Evolutionary conservation across 148 eudicot species (phyloP), one percentile per base, ranked within the genome.

Genomic region (Beta vulgaris): DNA sequence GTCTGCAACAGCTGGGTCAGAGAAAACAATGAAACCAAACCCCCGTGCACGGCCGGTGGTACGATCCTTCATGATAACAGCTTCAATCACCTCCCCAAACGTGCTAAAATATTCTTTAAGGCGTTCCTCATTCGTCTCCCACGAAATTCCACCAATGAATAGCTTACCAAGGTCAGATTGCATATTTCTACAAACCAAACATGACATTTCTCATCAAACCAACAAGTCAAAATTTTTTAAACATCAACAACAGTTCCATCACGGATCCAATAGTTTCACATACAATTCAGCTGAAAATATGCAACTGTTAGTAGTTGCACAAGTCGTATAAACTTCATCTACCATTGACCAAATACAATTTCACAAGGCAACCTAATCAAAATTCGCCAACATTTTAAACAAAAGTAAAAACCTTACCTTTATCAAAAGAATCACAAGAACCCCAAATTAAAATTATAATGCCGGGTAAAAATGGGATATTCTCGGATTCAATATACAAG

Each of bases 11-110:
- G 76, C 82, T 9, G 92, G 94, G 63, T 91, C 94, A 54, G 91
- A 66, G 78, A 91, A 91, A 28, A 91, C 94, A 66, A 91, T 74
- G 77, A 91, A 91, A 26, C 97, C 97, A 54, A 91, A 91, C 34
- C 97, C 97, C 79, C 97, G 86, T 14, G 97, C 94, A 80, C 97
- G 94, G 8, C 97, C 97, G 8, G 91, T 91, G 76, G 85, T 86
- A 46, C 91, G 86, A 87, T 91, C 97, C 75, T 86, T 91, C 97
- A 91, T 91, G 76, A 91, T 90, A 35, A 91, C 92, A 73, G 94
- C 89, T 78, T 90, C 94, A 83, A 90, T 70, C 60, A 90, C 90
- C 80, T 91, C 94, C 12, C 97, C 97, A 80, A 81, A 91, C 23
- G 69, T 39, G 77, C 89, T 82, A 57, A 91, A 91, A 54, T 91